Conservation (phyloP, 371 early-diverging fungal species). For the Catenaria anguillulae region DNA sequence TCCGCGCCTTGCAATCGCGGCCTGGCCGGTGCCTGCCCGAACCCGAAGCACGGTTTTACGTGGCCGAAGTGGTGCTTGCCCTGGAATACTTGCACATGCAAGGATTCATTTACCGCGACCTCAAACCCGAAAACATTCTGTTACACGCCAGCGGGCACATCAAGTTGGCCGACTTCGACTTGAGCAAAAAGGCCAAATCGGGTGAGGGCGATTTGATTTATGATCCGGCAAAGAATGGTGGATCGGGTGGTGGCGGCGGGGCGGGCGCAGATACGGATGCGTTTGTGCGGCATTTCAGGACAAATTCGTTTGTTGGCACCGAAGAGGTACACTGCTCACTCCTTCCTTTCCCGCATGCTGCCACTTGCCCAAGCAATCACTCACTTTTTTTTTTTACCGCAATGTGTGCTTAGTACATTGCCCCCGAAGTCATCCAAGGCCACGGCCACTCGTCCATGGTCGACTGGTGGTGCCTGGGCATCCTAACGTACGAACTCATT, state of each 20-base stretch:
- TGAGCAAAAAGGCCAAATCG: slow-evolving; percentile 71
- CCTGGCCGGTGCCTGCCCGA: slow-evolving; percentile 74
- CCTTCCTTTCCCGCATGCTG: too few relatives aligned
- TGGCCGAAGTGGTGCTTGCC: slow-evolving; percentile 86
- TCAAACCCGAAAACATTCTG: slow-evolving; percentile 91
- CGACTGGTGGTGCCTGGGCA: slow-evolving; percentile 99
- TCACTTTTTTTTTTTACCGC: slow-evolving; percentile 32
- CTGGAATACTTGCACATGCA: slow-evolving; percentile 92
- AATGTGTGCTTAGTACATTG: slow-evolving; percentile 15
- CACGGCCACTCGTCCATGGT: slow-evolving; percentile 71
- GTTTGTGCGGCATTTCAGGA: slow-evolving; percentile 68
- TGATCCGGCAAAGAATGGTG: slow-evolving; percentile 16
- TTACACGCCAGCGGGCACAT: slow-evolving; percentile 88
- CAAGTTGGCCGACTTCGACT: slow-evolving; percentile 92
- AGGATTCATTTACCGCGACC: slow-evolving; percentile 94
- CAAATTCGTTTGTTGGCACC: slow-evolving; percentile 94
- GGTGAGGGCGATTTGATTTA: slow-evolving; percentile 58
- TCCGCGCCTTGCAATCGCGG: slow-evolving; percentile 62
- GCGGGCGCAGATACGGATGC: slow-evolving; percentile 49
- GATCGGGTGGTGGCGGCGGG: neutral
- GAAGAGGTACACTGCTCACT: slow-evolving; percentile 83
- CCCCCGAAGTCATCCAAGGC: slow-evolving; percentile 53
- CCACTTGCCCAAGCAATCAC: too few relatives aligned
- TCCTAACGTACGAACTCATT: slow-evolving; percentile 28
- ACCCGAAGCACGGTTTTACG: slow-evolving; percentile 87